Conservation (phyloP, 2,329 filamentous ascomycete species). For the Akanthomyces dipterigenus region DNA sequence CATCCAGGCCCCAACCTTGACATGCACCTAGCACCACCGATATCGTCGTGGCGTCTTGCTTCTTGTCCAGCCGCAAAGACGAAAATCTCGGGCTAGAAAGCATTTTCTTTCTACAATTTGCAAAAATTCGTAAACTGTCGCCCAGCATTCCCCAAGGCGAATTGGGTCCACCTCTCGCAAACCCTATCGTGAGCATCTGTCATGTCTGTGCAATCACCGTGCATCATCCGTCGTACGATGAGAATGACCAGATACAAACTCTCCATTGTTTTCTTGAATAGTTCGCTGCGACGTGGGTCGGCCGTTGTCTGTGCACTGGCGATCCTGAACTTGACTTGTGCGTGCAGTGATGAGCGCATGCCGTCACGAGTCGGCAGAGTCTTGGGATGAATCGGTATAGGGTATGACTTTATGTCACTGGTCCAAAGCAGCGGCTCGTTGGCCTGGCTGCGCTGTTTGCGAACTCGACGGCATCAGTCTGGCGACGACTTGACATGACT, state of each 20-base stretch:
- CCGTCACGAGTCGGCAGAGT: no score
- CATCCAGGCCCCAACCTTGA: not conserved
- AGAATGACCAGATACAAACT: not conserved
- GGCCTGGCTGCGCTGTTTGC: no score
- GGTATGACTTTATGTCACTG: no score
- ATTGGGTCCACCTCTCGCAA: not conserved
- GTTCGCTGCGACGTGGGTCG: not conserved
- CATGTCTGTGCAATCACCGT: not conserved
- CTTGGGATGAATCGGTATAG: no score
- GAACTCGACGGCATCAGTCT: no score
- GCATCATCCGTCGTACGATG: not conserved
- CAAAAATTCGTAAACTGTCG: no score
- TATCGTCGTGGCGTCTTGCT: not conserved
- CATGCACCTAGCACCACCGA: not conserved
- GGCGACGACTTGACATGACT: no score
- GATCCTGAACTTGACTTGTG: no score
- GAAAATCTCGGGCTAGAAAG: no score
- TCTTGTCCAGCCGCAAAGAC: not conserved
- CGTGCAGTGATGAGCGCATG: no score
- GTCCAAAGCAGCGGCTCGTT: no score
- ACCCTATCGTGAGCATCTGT: not conserved
- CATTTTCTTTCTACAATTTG: not conserved
- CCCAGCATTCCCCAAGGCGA: not conserved
- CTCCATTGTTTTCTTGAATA: not conserved
- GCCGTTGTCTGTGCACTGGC: not conserved